Percentiles rank a stretch among this genome's conserved stretches.
phyloP scores from a whole-genome alignment of 2,329 filamentous ascomycete genomes.

The Fusarium albidum region DNA sequence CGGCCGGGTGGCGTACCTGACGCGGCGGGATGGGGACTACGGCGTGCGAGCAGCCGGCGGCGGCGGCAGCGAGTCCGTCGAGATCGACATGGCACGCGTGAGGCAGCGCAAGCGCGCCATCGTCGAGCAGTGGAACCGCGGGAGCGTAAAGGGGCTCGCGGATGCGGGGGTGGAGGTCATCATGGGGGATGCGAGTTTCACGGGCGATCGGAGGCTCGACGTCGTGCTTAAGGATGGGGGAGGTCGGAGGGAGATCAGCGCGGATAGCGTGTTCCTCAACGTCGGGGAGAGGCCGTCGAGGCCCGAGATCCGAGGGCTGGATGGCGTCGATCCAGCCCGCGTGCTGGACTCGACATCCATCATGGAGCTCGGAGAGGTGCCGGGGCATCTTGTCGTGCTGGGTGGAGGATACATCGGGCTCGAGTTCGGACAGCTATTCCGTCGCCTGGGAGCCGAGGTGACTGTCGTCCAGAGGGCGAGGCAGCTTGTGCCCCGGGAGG shows the following conservation, averaged over 20 bases:
- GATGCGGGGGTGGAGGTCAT: constrained; percentile 54
- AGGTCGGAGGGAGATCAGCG: constrained; percentile 45
- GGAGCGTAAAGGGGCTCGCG: constrained; percentile 53
- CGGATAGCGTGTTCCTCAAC: constrained; percentile 56
- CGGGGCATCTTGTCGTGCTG: constrained; percentile 58
- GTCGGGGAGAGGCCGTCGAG: constrained; percentile 53
- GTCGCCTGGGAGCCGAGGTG: constrained; percentile 57
- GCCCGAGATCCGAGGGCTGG: constrained; percentile 49
- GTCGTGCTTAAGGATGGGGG: constrained; percentile 44
- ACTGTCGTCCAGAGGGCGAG: constrained; percentile 55
- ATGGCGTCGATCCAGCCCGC: constrained; percentile 44
- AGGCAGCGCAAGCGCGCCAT: constrained; percentile 62
- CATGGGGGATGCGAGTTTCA: constrained; percentile 55
- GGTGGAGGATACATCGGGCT: constrained; percentile 62
- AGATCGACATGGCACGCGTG: constrained; percentile 57
- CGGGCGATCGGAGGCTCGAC: constrained; percentile 48
- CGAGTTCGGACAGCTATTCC: constrained; percentile 62
- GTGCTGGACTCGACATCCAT: constrained; percentile 58
- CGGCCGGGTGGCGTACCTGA: constrained; percentile 57
- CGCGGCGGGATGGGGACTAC: constrained; percentile 52
- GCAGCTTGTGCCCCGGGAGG: constrained; percentile 56
- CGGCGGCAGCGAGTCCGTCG: constrained; percentile 37
- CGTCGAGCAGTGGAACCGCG: constrained; percentile 57
- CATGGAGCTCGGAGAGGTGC: constrained; percentile 55
- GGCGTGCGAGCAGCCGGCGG: constrained; percentile 54